Conservation (phyloP, 192 early-diverging fungal species). For the Bifiguratus adelaidae region DNA sequence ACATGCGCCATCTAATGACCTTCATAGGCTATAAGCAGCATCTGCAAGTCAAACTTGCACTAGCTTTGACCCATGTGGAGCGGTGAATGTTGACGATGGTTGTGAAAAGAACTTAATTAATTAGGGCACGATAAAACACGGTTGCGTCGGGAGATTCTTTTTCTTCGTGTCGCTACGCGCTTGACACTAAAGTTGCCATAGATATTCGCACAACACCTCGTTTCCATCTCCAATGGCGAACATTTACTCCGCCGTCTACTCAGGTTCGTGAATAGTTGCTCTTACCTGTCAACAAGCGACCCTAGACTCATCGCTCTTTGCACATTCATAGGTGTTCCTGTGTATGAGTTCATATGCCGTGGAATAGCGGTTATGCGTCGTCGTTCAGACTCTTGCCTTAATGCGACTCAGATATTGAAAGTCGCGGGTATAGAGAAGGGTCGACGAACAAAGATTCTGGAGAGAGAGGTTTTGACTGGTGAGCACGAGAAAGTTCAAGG, state of each 20-base stretch:
- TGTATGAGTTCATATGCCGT: slow-evolving; percentile 69
- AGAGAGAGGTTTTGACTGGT: slow-evolving; percentile 70
- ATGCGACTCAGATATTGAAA: slow-evolving; percentile 91
- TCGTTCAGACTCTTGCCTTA: slow-evolving; percentile 69
- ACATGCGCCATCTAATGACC: no score
- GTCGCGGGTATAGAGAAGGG: slow-evolving; percentile 82
- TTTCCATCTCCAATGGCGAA: background rate
- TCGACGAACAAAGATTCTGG: slow-evolving; percentile 78
- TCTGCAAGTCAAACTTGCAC: no score
- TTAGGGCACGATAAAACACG: background rate
- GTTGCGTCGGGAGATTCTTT: background rate
- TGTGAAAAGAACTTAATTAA: background rate
- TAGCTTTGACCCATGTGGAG: no score
- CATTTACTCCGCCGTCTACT: slow-evolving; percentile 46
- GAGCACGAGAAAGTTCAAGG: slow-evolving; percentile 92
- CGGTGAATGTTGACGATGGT: no score
- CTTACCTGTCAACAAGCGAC: no score
- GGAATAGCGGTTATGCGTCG: slow-evolving; percentile 73
- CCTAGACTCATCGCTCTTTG: no score
- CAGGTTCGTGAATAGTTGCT: no score
- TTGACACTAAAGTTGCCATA: no score
- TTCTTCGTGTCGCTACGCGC: background rate
- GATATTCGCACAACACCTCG: no score
- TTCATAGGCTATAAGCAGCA: no score
- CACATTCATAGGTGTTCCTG: slow-evolving; percentile 59